phyloP scores from a whole-genome alignment of 257 asterid genomes.

The Scutellaria galericulata region DNA sequence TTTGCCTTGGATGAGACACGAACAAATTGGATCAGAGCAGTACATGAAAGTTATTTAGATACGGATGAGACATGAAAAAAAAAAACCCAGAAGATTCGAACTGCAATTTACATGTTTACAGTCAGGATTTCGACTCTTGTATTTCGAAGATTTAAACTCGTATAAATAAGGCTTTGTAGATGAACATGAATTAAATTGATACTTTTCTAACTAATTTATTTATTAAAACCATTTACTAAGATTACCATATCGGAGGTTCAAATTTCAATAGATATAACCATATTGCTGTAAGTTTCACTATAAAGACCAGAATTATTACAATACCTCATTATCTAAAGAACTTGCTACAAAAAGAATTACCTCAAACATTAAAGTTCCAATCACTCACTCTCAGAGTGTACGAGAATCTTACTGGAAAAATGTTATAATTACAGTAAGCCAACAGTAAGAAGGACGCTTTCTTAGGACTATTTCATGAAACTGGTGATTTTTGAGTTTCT shows the following conservation, averaged over 20 bases:
- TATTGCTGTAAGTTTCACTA: constrained; percentile 27
- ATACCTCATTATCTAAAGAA: constrained; percentile 27
- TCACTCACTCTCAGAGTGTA: constrained; percentile 13
- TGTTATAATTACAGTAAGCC: constrained; percentile 35
- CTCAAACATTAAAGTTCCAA: constrained; percentile 31
- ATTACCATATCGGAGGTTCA: not conserved
- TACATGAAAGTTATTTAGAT: too few relatives aligned
- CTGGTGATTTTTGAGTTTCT: constrained; percentile 35
- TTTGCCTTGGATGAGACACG: too few relatives aligned
- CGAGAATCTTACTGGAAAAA: not conserved
- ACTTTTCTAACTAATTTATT: too few relatives aligned
- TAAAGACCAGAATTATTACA: constrained; percentile 34
- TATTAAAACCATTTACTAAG: too few relatives aligned
- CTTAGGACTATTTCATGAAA: constrained; percentile 10
- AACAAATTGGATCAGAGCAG: too few relatives aligned
- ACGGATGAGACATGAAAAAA: too few relatives aligned
- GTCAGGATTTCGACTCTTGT: too few relatives aligned
- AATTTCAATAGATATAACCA: not conserved
- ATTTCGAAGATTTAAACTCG: too few relatives aligned
- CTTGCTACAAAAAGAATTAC: constrained; percentile 39
- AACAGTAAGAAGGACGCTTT: not conserved
- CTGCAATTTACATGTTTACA: too few relatives aligned
- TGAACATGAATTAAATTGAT: too few relatives aligned
- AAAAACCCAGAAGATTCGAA: too few relatives aligned
- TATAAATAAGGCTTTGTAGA: too few relatives aligned